Conservation (phyloP, 202 grass and related monocot genomes). For the Schoenoplectus tabernaemontani region DNA sequence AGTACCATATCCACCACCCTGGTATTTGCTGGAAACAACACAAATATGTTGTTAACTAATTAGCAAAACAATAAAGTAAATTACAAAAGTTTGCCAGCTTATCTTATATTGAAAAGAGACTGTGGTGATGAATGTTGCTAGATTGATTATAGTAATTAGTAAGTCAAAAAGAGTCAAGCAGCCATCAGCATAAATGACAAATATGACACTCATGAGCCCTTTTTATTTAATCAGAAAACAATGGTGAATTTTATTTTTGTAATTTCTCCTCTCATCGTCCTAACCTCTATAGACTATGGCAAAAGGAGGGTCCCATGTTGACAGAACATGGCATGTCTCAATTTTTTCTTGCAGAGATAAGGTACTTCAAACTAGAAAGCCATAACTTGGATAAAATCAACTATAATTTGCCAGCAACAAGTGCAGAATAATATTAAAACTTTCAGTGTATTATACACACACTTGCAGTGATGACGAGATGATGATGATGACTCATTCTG, state of each 20-base stretch:
- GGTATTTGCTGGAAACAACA: slow-evolving; percentile 45
- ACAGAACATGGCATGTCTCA: background rate
- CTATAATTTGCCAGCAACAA: background rate
- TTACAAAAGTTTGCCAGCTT: background rate
- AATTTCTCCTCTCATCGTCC: background rate
- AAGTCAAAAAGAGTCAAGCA: background rate
- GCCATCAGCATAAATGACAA: background rate
- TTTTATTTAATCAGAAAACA: background rate
- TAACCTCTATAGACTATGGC: background rate
- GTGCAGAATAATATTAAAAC: background rate
- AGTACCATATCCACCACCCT: slow-evolving; percentile 96
- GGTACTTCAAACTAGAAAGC: background rate
- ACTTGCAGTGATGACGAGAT: background rate
- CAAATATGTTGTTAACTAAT: background rate
- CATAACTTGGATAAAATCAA: background rate
- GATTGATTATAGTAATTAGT: too few relatives aligned
- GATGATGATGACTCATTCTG: background rate
- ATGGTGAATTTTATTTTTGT: background rate
- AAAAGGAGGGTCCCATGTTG: background rate
- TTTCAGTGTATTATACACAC: background rate
- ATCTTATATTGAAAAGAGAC: background rate
- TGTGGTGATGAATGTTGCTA: background rate
- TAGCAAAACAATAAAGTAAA: background rate
- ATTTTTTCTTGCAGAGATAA: too few relatives aligned
- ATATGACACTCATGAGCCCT: background rate